Base-by-base conservation (phyloP, 139 green algal genomes). In the Raphidocelis subcapitata region DNA sequence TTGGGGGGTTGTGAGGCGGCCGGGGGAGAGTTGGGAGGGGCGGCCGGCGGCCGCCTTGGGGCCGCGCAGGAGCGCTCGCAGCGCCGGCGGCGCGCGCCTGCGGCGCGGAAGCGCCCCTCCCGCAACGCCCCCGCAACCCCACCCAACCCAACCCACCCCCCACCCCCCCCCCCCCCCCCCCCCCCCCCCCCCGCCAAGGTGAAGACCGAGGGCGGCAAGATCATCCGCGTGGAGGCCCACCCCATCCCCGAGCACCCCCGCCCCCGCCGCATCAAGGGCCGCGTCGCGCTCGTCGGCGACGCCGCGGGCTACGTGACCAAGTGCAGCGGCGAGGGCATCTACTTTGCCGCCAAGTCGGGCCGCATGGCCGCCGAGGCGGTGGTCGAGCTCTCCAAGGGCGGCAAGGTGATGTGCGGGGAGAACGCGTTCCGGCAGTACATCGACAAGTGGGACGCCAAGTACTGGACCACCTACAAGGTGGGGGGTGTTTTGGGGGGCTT, bases 401-500 rank as follows among this genome's bases (percentile, higher is more conserved):
- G 95, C 70, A 97, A 82, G 56, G 80, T 83, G 69, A 97, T 98
- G 93, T 74, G 82, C 2, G 87, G 90, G 41, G 95, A 99, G 89
- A 77, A 73, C 31, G 94, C 93, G 62, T 85, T 99, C 63, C 83
- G 92, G 47, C 69, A 81, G 44, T 99, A 99, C 91, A 83, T 99
- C 18, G 89, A 96, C 88, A 95, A 97, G 86, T 78, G 62, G 80
- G 96, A 99, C 90, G 85, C 85, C 72, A 97, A 98, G 90, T 99
- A 99, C 90, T 99, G 95, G 96, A 76, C 93, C 81, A 99, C 96
- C 46, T 99, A 99, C 95, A 99, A 99, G 92, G 96, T n/a, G n/a
- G n/a, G n/a, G n/a, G n/a, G n/a, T n/a, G n/a, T n/a, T n/a, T n/a
- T n/a, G n/a, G n/a, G n/a, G n/a, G n/a, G n/a, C n/a, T n/a, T n/a